Conservation (phyloP, 179 eudicot genomes). For the Heliamphora pulchella region DNA sequence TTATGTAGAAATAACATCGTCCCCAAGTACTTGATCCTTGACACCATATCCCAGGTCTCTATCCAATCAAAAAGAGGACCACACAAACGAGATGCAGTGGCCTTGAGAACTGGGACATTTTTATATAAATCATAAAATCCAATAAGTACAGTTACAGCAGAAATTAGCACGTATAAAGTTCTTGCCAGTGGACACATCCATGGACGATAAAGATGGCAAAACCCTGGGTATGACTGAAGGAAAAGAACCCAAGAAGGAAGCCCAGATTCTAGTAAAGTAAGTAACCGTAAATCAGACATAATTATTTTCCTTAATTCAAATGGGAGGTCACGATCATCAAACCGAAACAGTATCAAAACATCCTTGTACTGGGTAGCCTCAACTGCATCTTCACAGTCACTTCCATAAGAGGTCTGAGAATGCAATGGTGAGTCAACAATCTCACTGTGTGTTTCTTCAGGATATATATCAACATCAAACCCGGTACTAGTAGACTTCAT, state of each 20-base stretch:
- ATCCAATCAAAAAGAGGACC: conserved; percentile 96
- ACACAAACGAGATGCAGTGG: conserved; percentile 80
- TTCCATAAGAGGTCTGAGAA: conserved; percentile 32
- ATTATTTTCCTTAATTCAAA: conserved; percentile 61
- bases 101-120: conserved; percentile 93
- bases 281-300: conserved; percentile 65
- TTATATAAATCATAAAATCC: conserved; percentile 95
- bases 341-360: conserved; percentile 64
- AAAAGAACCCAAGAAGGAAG: conserved; percentile 99
- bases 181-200: conserved; percentile 99
- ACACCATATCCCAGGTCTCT: conserved; percentile 93
- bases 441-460: conserved; percentile 34
- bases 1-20: conserved; percentile 93
- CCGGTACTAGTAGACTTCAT: conserved; percentile 34
- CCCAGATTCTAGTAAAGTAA: conserved; percentile 86
- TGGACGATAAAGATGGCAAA: conserved; percentile 86
- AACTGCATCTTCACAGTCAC: conserved; percentile 39
- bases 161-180: conserved; percentile 63
- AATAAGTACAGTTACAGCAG: conserved; percentile 74
- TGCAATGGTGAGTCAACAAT: conserved; percentile 33
- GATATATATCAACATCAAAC: conserved; percentile 27
- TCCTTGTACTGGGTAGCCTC: conserved; percentile 65
- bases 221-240: conserved; percentile 87
- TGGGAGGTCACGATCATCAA: conserved; percentile 81
- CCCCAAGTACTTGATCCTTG: conserved; percentile 87